These are phyloP conservation scores for Trypanosoma theileri DNA, from an alignment of 208 protist genomes.

Conservation along the genomic window DNA sequence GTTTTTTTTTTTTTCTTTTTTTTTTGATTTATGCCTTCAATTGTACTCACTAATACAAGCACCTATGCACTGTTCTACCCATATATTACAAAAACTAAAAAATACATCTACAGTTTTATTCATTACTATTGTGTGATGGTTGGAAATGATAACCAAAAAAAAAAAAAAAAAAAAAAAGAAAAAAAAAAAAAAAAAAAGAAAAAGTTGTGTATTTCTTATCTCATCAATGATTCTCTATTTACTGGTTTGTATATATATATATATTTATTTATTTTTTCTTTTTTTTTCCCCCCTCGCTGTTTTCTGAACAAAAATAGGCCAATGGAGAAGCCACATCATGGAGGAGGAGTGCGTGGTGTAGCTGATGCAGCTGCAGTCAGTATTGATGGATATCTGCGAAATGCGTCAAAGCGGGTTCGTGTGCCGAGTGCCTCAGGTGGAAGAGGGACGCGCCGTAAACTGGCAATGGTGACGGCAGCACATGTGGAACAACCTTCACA, in stretches of 20 bases:
- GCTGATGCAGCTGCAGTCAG: constrained; percentile 61
- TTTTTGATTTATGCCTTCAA: constrained; percentile 14
- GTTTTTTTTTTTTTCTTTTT: not conserved
- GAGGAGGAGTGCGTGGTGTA: constrained; percentile 27
- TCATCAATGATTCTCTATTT: not conserved
- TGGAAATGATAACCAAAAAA: too few relatives aligned
- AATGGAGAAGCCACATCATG: constrained; percentile 12
- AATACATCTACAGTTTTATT: too few relatives aligned
- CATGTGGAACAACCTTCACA: constrained; percentile 15
- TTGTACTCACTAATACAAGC: too few relatives aligned
- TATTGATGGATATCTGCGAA: constrained; percentile 85
- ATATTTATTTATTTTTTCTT: constrained; percentile 14
- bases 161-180: too few relatives aligned
- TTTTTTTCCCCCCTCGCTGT: constrained; percentile 22
- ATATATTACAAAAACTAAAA: too few relatives aligned
- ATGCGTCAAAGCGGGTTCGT: constrained; percentile 70
- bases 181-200: too few relatives aligned
- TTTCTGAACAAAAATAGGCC: constrained; percentile 4
- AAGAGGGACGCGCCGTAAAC: constrained; percentile 70
- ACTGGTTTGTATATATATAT: constrained; percentile 19
- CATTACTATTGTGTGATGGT: too few relatives aligned
- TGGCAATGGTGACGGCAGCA: constrained; percentile 82
- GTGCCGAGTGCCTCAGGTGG: constrained; percentile 75
- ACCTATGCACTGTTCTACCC: too few relatives aligned
- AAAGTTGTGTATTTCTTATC: too few relatives aligned